Evolutionary conservation across 495 filamentous ascomycete genomes (phyloP).

Genomic region (Tuber microsphaerosporum): DNA sequence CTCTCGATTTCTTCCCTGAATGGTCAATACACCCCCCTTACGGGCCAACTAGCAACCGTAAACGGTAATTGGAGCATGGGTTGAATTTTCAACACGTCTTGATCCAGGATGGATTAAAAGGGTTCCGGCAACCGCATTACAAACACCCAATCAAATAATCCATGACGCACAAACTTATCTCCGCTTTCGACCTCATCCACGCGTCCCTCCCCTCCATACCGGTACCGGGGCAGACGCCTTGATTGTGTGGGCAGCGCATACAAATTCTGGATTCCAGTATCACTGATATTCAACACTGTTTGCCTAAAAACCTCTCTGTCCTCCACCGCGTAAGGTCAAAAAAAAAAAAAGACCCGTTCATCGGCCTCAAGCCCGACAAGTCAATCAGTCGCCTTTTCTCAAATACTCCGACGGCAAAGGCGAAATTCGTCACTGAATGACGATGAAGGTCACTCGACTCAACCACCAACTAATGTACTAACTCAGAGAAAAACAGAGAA

Average conservation of each 20-base stretch:
- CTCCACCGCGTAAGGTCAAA: background rate
- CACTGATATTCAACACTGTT: background rate
- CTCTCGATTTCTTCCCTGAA: background rate
- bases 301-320: background rate
- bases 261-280: background rate
- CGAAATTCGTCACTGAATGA: background rate
- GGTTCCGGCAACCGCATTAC: background rate
- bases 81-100: background rate
- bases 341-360: background rate
- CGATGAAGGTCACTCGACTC: background rate
- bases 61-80: background rate
- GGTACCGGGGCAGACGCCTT: too few species aligned
- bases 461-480: background rate
- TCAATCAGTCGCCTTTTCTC: background rate
- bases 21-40: background rate
- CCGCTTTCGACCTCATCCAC: slow-evolving; percentile 1
- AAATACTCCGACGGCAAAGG: background rate
- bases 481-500: background rate
- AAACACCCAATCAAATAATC: slow-evolving; percentile 1
- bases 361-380: background rate
- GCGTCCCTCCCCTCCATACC: background rate
- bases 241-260: background rate
- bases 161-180: background rate
- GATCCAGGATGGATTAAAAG: background rate
- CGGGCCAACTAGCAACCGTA: background rate